Evolutionary conservation across 108 stramenopile genomes (phyloP).

Genomic region (Halocafeteria seosinensis): DNA sequence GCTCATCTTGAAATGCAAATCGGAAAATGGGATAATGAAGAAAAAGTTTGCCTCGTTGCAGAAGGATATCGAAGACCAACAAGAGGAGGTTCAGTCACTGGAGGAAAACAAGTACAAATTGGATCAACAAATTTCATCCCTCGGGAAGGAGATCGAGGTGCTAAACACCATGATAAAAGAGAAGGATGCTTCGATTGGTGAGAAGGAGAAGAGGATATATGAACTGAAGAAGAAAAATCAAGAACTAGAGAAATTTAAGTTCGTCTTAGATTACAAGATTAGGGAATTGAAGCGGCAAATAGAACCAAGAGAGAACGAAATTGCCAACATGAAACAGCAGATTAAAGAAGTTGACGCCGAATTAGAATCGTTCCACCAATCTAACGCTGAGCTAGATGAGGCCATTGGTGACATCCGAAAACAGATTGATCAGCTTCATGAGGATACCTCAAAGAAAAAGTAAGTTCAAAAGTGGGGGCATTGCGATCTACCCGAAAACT

Average conservation of each 20-base stretch:
- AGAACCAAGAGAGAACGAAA: conserved; percentile 49
- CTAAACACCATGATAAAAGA: conserved; percentile 32
- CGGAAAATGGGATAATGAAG: conserved; percentile 42
- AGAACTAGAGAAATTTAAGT: conserved; percentile 53
- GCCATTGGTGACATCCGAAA: conserved; percentile 40
- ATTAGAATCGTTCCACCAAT: conserved; percentile 41
- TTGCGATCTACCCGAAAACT: not conserved
- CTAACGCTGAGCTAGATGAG: conserved; percentile 36
- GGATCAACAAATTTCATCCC: conserved; percentile 15
- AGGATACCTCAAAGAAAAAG: not conserved
- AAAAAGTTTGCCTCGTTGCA: conserved; percentile 40
- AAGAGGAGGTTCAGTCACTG: conserved; percentile 21
- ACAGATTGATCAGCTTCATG: conserved; percentile 24
- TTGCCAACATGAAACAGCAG: conserved; percentile 35
- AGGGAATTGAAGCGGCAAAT: conserved; percentile 49
- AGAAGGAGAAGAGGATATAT: conserved; percentile 47
- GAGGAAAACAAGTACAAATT: conserved; percentile 20
- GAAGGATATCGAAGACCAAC: conserved; percentile 41
- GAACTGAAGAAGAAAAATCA: conserved; percentile 54
- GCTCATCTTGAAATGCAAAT: conserved; percentile 37
- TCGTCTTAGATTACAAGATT: conserved; percentile 49
- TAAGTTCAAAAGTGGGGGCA: not conserved
- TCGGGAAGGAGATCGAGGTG: conserved; percentile 27
- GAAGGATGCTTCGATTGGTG: conserved; percentile 39
- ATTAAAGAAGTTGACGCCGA: conserved; percentile 41